Conservation (phyloP, 768 basidiomycete species). For the Neoboletus subvelutipes region DNA sequence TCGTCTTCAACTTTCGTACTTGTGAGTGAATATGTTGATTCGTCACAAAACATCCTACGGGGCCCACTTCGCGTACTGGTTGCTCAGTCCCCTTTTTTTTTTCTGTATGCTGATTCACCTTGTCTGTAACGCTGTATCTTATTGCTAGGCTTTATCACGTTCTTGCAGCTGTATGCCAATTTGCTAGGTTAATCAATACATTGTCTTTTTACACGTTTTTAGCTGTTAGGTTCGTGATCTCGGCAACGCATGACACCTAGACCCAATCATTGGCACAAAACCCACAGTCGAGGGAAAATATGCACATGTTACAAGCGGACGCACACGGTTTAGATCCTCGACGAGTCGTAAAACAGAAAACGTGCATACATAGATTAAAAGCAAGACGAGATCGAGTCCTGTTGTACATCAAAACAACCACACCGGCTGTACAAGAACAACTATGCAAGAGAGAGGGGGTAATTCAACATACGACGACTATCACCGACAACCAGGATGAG, state of each 20-base stretch:
- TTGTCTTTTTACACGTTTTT: too few relatives aligned
- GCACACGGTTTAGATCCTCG: neutral
- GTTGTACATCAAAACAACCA: slow-evolving; percentile 6
- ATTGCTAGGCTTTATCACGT: too few relatives aligned
- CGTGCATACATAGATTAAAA: neutral
- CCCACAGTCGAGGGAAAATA: neutral
- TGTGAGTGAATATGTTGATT: neutral
- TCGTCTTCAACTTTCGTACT: too few relatives aligned
- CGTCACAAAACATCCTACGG: neutral
- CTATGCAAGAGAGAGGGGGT: neutral
- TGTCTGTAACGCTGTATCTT: too few relatives aligned
- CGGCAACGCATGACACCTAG: too few relatives aligned
- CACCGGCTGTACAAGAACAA: neutral
- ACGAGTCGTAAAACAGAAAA: too few relatives aligned
- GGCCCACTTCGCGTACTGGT: neutral
- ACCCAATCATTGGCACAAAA: too few relatives aligned
- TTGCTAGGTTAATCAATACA: too few relatives aligned
- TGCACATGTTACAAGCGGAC: neutral
- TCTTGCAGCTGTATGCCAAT: too few relatives aligned
- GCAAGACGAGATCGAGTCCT: neutral
- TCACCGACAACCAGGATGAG: neutral
- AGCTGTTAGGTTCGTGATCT: too few relatives aligned
- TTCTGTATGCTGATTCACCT: too few relatives aligned
- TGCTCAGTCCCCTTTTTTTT: neutral
- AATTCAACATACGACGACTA: neutral